Percentiles rank a stretch among this genome's conserved stretches.
Conservation (phyloP, 495 filamentous ascomycete genomes). For the Aspergillus avenaceus region DNA sequence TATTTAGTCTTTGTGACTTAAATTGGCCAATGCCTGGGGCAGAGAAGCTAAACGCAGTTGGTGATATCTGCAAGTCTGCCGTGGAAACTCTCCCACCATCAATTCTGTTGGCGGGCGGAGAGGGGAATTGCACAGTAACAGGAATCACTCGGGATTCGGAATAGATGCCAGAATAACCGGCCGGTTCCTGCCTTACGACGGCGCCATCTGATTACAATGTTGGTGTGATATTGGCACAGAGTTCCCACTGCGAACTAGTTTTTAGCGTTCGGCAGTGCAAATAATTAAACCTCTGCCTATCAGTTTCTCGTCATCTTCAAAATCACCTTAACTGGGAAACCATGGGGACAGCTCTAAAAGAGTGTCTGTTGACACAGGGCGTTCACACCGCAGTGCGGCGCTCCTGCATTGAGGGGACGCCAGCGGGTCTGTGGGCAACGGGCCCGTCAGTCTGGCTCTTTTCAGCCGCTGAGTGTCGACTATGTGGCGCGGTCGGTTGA, state of each 20-base stretch:
- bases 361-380: slow-evolving; percentile 6
- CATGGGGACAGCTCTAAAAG: slow-evolving; percentile 1
- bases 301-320: slow-evolving; percentile 11
- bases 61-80: slow-evolving; percentile 26
- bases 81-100: background rate
- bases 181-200: background rate
- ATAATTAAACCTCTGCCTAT: slow-evolving; percentile 18
- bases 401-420: slow-evolving; percentile 1
- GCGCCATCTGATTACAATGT: slow-evolving; percentile 4
- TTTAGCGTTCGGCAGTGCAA: slow-evolving; percentile 13
- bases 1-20: slow-evolving; percentile 7
- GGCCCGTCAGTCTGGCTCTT: background rate
- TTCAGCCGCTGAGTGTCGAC: slow-evolving; percentile 20
- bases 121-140: background rate
- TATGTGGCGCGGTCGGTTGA: slow-evolving; percentile 13
- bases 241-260: slow-evolving; percentile 14
- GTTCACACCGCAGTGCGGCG: slow-evolving; percentile 11
- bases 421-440: slow-evolving; percentile 8
- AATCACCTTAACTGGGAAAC: slow-evolving; percentile 7
- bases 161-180: background rate
- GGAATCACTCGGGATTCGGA: background rate
- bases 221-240: slow-evolving; percentile 19
- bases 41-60: slow-evolving; percentile 30
- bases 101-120: background rate
- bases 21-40: slow-evolving; percentile 15